These are phyloP conservation scores for Wallacemonas rigidus DNA, from an alignment of 208 protist genomes.

Conservation along the genomic window DNA sequence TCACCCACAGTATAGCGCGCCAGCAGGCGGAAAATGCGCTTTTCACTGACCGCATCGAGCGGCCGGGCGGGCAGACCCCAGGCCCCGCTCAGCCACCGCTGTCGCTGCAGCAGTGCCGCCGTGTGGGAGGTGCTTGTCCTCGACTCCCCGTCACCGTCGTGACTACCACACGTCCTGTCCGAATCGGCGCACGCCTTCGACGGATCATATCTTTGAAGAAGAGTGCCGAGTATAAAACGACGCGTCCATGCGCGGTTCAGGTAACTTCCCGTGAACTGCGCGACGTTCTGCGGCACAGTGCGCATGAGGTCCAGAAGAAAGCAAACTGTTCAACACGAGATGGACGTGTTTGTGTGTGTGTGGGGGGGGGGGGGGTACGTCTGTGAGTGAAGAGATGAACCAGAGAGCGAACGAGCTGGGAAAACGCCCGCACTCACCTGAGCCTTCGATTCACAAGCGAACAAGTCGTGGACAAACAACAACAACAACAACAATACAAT, in stretches of 20 bases:
- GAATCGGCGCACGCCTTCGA: not conserved
- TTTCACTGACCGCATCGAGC: slow-evolving; percentile 68
- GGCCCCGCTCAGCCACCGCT: slow-evolving; percentile 52
- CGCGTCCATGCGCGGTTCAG: slow-evolving; percentile 63
- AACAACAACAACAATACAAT: not conserved
- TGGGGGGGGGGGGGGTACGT: no score
- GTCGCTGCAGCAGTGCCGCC: slow-evolving; percentile 53
- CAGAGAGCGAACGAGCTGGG: no score
- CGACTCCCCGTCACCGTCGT: not conserved
- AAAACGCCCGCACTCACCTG: no score
- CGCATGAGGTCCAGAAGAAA: not conserved
- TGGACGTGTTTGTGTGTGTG: no score
- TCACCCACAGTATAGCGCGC: slow-evolving; percentile 77
- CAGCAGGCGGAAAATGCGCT: slow-evolving; percentile 73
- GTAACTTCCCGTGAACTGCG: slow-evolving; percentile 74
- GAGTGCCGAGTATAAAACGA: slow-evolving; percentile 75
- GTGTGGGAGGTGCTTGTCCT: slow-evolving; percentile 19
- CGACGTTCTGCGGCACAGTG: slow-evolving; percentile 6
- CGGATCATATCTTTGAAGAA: slow-evolving; percentile 75
- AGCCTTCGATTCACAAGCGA: not conserved
- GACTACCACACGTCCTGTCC: not conserved
- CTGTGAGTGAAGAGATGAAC: no score
- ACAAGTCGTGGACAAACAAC: not conserved
- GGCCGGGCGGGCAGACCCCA: slow-evolving; percentile 67
- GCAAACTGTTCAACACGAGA: no score